These are phyloP conservation scores for Spathaspora jeffriesii DNA, from an alignment of 1,139 yeast species.

Conservation along the genomic window DNA sequence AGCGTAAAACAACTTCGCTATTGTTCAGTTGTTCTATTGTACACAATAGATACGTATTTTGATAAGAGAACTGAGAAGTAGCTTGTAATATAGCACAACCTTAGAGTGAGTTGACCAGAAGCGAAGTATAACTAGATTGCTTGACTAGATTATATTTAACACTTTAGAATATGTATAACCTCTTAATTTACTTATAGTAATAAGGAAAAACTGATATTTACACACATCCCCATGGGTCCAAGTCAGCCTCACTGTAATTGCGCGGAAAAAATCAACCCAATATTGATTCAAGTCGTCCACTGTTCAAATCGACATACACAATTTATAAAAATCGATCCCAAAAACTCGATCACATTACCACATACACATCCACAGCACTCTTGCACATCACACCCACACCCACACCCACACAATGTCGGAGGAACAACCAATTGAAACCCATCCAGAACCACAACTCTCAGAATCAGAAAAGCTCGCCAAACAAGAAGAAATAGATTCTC, in stretches of 20 bases:
- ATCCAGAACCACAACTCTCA: constrained; percentile 17
- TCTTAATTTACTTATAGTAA: no score
- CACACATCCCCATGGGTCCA: neutral
- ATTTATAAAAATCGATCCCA: neutral
- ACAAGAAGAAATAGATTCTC: constrained; percentile 35
- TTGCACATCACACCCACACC: neutral
- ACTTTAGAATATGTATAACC: no score
- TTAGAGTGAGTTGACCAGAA: no score
- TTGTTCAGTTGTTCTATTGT: no score
- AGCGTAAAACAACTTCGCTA: no score
- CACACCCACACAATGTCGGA: constrained; percentile 7
- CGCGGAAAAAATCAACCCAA: neutral
- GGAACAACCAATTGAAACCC: constrained; percentile 4
- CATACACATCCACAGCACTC: neutral
- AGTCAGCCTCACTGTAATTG: no score
- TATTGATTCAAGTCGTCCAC: neutral
- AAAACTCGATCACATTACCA: neutral
- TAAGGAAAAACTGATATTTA: no score
- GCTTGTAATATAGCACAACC: no score
- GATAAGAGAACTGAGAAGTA: no score
- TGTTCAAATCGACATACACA: neutral
- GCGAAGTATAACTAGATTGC: no score
- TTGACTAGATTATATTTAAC: no score
- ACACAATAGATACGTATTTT: no score
- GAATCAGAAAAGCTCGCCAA: constrained; percentile 29